A percentile compares a stretch with the other conserved stretches of the same genome.
Conservation (phyloP, 805 yeast species). For the Wickerhamiella lipophila region DNA sequence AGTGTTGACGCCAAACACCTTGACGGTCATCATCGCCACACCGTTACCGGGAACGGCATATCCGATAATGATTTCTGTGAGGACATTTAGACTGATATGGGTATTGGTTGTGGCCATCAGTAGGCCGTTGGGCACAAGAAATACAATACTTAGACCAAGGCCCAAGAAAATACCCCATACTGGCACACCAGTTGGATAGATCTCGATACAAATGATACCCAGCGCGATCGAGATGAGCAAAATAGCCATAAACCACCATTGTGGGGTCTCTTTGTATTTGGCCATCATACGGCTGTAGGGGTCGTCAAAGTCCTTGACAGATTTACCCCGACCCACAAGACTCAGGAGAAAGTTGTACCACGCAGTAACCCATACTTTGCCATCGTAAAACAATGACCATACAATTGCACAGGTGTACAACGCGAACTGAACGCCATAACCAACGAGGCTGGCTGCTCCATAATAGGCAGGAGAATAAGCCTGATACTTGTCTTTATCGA, state of each 20-base stretch:
- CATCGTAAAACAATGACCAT: conserved; percentile 36
- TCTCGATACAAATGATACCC: background rate
- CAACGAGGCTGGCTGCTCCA: conserved; percentile 41
- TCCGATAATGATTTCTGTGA: conserved; percentile 53
- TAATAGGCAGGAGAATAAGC: conserved; percentile 46
- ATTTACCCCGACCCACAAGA: conserved; percentile 11
- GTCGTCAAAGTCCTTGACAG: conserved; percentile 20
- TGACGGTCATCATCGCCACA: conserved; percentile 30
- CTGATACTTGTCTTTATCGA: conserved; percentile 36
- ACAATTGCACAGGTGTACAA: conserved; percentile 41
- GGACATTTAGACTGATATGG: conserved; percentile 45
- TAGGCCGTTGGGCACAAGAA: conserved; percentile 50
- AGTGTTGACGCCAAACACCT: conserved; percentile 47
- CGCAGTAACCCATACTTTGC: conserved; percentile 24
- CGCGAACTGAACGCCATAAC: conserved; percentile 40
- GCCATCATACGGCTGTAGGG: conserved; percentile 34
- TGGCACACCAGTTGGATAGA: conserved; percentile 5
- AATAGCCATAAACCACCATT: conserved; percentile 35
- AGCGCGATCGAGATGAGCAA: conserved; percentile 3
- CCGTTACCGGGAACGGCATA: conserved; percentile 40
- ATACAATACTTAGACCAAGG: conserved; percentile 40
- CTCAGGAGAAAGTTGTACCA: conserved; percentile 20
- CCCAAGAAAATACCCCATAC: conserved; percentile 41
- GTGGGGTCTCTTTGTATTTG: conserved; percentile 40
- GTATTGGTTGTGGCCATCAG: conserved; percentile 49